phyloP scores from a whole-genome alignment of 2,329 filamentous ascomycete species.

The Pseudocercospora cruenta region DNA sequence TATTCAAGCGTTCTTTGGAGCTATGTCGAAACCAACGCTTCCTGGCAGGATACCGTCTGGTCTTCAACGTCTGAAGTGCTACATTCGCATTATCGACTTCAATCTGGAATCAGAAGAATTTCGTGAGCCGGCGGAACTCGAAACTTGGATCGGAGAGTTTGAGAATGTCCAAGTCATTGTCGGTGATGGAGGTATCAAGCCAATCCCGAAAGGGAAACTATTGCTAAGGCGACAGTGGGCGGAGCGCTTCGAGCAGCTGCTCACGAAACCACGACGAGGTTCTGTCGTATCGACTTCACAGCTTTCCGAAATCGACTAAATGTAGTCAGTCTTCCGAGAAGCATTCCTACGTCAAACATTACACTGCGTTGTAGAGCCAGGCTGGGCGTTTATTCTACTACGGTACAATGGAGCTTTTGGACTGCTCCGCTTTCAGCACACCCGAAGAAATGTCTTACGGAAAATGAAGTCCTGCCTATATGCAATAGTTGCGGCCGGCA shows the following conservation, averaged over 20 bases:
- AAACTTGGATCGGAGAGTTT: conserved; percentile 14
- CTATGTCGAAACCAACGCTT: conserved; percentile 17
- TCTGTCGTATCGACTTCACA: neutral
- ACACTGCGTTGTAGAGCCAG: too few relatives aligned
- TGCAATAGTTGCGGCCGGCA: neutral
- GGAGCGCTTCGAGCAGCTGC: conserved; percentile 3
- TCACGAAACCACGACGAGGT: conserved; percentile 2
- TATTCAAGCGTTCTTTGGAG: conserved; percentile 17
- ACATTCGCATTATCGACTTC: conserved; percentile 11
- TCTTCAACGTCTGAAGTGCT: conserved; percentile 16
- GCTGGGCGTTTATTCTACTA: too few relatives aligned
- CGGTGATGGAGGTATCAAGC: neutral
- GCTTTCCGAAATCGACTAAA: neutral
- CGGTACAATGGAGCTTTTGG: too few relatives aligned
- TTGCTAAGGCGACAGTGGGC: conserved; percentile 4
- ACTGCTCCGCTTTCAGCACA: too few relatives aligned
- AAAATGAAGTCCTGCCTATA: neutral
- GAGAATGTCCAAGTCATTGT: conserved; percentile 16
- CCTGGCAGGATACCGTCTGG: conserved; percentile 9
- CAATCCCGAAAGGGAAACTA: neutral
- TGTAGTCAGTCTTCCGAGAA: neutral
- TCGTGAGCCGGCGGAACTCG: conserved; percentile 9
- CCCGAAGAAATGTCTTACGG: too few relatives aligned
- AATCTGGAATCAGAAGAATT: conserved; percentile 4
- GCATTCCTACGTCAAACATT: too few relatives aligned